Conservation (phyloP, 1,139 yeast genomes). For the Diutina mesorugosa region DNA sequence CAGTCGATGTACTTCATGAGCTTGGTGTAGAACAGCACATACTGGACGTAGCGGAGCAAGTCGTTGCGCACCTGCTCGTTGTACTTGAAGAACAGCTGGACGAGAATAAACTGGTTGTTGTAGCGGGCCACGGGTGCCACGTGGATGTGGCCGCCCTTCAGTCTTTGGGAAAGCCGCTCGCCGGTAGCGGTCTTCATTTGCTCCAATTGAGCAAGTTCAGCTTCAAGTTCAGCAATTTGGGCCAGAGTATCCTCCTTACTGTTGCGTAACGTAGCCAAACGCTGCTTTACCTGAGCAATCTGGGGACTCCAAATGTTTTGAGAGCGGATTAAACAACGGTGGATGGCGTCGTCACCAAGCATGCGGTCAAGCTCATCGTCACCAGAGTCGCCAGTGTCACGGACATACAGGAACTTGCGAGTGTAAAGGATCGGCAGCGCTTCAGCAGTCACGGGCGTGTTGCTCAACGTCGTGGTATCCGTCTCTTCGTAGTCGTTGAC, state of each 20-base stretch:
- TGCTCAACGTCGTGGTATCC: constrained; percentile 15
- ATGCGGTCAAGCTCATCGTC: background rate
- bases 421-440: constrained; percentile 25
- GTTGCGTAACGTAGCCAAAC: background rate
- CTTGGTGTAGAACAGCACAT: constrained; percentile 18
- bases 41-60: constrained; percentile 25
- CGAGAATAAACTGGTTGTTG: constrained; percentile 27
- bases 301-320: background rate
- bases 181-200: background rate
- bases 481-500: constrained; percentile 29
- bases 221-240: background rate
- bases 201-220: background rate
- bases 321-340: background rate
- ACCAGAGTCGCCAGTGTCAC: constrained; percentile 16
- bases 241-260: background rate
- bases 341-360: background rate
- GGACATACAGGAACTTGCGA: constrained; percentile 23
- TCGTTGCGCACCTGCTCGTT: constrained; percentile 24
- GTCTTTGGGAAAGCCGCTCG: background rate
- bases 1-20: constrained; percentile 21
- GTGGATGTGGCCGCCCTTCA: background rate
- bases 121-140: constrained; percentile 13
- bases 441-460: constrained; percentile 12
- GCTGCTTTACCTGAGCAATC: background rate
- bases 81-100: constrained; percentile 33